Evolutionary conservation across 306 rosid species (phyloP), one percentile per base, ranked within the genome.

Genomic region (Leucaena leucocephala): DNA sequence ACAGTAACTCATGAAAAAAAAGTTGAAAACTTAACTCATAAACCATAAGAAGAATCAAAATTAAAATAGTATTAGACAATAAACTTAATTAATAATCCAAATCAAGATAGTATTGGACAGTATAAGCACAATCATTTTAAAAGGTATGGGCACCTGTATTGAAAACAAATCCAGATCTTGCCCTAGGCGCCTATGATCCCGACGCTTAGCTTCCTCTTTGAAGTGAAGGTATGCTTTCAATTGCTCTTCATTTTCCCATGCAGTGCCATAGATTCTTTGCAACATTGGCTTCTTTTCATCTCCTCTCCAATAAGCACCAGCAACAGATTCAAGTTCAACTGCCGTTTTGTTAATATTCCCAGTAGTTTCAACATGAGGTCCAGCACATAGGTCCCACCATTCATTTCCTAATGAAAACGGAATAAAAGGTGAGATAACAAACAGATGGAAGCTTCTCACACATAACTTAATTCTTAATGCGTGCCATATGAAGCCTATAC

Each of bases 281-380:
- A 95, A 80, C 99, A 95, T 93, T 16, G 88, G 98, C 80, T 91
- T 93, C 84, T 83, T 95, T 85, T 86, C 98, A 84, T 95, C 97
- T 76, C 99, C 99, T 85, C 99, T 89, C 99, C 99, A 95, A 87
- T 95, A 95, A 21, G 99, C 99, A 80, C 99, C 99, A 61, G 99
- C 99, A 85, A 95, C 91, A 73, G 99, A 91, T 82, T 95, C 99
- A 73, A 95, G 99, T 74, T 95, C 99, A 70, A 95, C 88, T 5
- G 99, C 99, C 84, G 76, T 90, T 86, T 88, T 91, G 88, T 90
- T 90, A 43, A 95, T 95, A 73, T 85, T 91, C 57, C 99, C 99
- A 71, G 99, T 95, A 44, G 92, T 79, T 84, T 89, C 94, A 80
- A 95, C 98, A 83, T 95, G 98, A 73, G 98, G 98, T 63, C 99